Evolutionary conservation across 768 basidiomycete species (phyloP).

Genomic region (Pisolithus albus): DNA sequence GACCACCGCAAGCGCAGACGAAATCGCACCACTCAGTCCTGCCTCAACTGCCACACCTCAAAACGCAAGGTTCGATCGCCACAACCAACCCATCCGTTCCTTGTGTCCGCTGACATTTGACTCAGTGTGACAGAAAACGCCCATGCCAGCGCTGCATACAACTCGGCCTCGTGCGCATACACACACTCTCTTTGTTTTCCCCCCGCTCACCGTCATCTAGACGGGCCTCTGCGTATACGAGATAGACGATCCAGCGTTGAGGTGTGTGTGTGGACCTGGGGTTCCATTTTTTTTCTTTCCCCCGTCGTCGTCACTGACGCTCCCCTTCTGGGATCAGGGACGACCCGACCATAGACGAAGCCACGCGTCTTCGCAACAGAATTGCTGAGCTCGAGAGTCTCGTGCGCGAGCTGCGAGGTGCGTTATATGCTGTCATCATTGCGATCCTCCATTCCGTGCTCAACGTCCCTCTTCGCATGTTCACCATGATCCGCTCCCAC

Average conservation of each 20-base stretch:
- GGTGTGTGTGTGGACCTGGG: conserved; percentile 34
- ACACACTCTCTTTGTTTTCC: not conserved
- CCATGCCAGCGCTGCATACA: conserved; percentile 90
- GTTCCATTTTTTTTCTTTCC: not conserved
- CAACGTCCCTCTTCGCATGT: not conserved
- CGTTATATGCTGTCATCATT: conserved; percentile 6
- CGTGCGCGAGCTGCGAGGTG: conserved; percentile 81
- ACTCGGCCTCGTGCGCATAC: conserved; percentile 63
- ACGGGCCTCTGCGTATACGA: conserved; percentile 95
- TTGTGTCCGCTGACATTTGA: conserved; percentile 8
- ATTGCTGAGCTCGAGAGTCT: conserved; percentile 92
- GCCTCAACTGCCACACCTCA: conserved; percentile 86
- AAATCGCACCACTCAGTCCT: conserved; percentile 87
- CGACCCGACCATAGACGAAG: conserved; percentile 84
- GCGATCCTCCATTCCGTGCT: conserved; percentile 6
- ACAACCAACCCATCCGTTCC: not conserved
- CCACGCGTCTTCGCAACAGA: conserved; percentile 74
- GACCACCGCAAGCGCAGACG: conserved; percentile 80
- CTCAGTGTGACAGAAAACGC: conserved; percentile 83
- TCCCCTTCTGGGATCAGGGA: conserved; percentile 43
- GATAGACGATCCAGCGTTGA: conserved; percentile 79
- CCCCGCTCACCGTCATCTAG: conserved; percentile 30
- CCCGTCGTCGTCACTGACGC: not conserved
- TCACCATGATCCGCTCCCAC: not conserved
- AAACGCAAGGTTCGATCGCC: conserved; percentile 69